A percentile compares a stretch with the other conserved stretches of the same genome.
Evolutionary conservation across 352 stramenopile species (phyloP).

Genomic region (Phytophthora parvispora): DNA sequence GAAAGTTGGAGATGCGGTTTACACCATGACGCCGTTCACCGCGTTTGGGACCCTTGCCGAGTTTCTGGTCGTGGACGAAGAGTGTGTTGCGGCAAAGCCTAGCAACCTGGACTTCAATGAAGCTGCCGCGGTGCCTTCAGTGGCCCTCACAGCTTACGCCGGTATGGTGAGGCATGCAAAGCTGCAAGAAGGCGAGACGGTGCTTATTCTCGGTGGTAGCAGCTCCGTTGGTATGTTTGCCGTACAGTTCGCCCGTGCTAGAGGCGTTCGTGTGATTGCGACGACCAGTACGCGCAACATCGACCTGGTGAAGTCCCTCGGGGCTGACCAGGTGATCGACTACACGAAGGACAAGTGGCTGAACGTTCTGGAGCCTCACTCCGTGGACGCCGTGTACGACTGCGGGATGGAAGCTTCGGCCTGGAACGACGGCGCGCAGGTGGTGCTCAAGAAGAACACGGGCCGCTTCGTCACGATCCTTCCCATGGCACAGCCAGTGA

Average conservation of each 20-base stretch:
- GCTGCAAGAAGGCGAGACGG: conserved; percentile 34
- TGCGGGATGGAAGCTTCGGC: conserved; percentile 29
- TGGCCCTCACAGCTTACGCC: conserved; percentile 35
- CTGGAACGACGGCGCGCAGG: conserved; percentile 29
- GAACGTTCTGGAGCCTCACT: conserved; percentile 28
- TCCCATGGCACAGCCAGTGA: conserved; percentile 29
- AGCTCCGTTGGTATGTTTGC: conserved; percentile 36
- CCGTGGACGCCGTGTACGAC: conserved; percentile 45
- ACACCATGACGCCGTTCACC: conserved; percentile 15
- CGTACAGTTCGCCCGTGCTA: conserved; percentile 42
- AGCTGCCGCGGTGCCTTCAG: conserved; percentile 32
- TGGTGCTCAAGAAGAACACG: conserved; percentile 32
- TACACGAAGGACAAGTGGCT: conserved; percentile 45
- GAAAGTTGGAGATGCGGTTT: conserved; percentile 39
- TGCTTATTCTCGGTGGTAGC: conserved; percentile 51
- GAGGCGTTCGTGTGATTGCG: conserved; percentile 34
- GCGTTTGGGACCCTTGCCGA: conserved; percentile 38
- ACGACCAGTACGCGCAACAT: conserved; percentile 36
- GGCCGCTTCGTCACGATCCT: conserved; percentile 33
- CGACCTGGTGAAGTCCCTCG: conserved; percentile 31
- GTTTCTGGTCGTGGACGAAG: conserved; percentile 28
- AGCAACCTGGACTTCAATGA: conserved; percentile 47
- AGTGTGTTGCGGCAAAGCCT: conserved; percentile 43
- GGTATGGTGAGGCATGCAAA: conserved; percentile 29
- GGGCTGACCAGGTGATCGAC: conserved; percentile 42